Conservation (phyloP, 345 rosid genomes). For the Euphorbia tirucalli region DNA sequence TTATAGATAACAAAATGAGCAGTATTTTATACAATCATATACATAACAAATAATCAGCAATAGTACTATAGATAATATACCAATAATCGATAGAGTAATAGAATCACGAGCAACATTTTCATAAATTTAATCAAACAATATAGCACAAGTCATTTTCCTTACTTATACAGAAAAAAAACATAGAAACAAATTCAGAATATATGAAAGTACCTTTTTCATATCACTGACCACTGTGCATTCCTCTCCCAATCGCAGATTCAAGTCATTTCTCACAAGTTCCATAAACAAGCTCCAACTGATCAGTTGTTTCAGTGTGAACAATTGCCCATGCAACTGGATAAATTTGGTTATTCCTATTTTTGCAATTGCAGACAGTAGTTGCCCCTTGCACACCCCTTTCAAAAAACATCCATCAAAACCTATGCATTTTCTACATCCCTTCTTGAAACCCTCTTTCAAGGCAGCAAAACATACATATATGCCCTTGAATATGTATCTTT, state of each 20-base stretch:
- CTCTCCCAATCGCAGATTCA: not conserved
- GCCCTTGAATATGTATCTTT: not conserved
- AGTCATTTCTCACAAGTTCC: not conserved
- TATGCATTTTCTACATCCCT: not conserved
- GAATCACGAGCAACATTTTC: too few relatives aligned
- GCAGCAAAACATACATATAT: not conserved
- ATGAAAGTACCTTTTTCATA: not conserved
- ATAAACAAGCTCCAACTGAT: not conserved
- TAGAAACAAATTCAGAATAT: too few relatives aligned
- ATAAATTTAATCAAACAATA: too few relatives aligned
- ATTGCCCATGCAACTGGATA: not conserved
- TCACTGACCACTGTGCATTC: not conserved
- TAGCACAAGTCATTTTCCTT: too few relatives aligned
- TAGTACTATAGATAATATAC: too few relatives aligned
- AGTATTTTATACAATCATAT: too few relatives aligned
- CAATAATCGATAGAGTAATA: too few relatives aligned
- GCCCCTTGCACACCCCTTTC: not conserved
- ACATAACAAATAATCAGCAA: too few relatives aligned
- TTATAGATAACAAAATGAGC: too few relatives aligned
- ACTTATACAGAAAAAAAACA: too few relatives aligned
- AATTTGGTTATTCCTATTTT: not conserved
- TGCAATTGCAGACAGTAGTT: not conserved
- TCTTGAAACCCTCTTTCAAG: not conserved
- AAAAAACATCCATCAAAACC: not conserved
- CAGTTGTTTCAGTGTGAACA: not conserved